A percentile compares a stretch with the other conserved stretches of the same genome.
phyloP scores from a whole-genome alignment of 2,329 filamentous ascomycete genomes.

The Neoarthrinium moseri region DNA sequence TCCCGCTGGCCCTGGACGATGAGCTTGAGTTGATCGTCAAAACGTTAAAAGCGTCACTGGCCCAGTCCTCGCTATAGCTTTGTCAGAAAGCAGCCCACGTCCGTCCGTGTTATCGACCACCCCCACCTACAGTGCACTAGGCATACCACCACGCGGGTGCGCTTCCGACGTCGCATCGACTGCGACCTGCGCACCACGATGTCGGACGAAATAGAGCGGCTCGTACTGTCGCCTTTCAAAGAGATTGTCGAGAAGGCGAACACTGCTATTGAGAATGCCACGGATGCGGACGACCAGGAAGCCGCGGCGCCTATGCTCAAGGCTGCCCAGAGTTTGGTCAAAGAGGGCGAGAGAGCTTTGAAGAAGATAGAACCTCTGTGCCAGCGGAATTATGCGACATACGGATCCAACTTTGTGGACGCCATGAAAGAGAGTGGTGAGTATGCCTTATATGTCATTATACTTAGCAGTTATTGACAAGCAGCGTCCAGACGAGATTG shows the following conservation, averaged over 20 bases:
- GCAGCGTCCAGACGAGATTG: slow-evolving; percentile 44
- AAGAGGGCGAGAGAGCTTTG: slow-evolving; percentile 47
- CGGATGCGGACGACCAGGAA: slow-evolving; percentile 34
- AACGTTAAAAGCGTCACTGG: not conserved
- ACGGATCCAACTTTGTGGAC: slow-evolving; percentile 47
- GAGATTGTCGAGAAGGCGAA: slow-evolving; percentile 53
- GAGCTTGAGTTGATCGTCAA: not conserved
- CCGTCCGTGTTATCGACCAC: not conserved
- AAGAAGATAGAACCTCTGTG: slow-evolving; percentile 52
- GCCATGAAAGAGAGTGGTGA: slow-evolving; percentile 55
- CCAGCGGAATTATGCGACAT: slow-evolving; percentile 46
- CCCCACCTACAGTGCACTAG: not conserved
- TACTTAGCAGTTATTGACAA: too few species aligned
- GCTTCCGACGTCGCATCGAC: not conserved
- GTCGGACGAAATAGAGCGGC: slow-evolving; percentile 32
- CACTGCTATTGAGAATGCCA: slow-evolving; percentile 44
- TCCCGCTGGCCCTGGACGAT: not conserved
- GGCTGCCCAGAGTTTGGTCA: slow-evolving; percentile 45
- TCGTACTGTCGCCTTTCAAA: slow-evolving; percentile 50
- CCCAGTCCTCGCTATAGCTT: not conserved
- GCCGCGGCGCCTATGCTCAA: slow-evolving; percentile 42
- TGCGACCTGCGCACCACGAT: slow-evolving; percentile 13
- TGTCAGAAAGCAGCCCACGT: not conserved
- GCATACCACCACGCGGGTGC: not conserved
- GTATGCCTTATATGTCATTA: not conserved